Base-by-base conservation (phyloP, 2,329 filamentous ascomycete genomes). In the Epichloe glyceriae region DNA sequence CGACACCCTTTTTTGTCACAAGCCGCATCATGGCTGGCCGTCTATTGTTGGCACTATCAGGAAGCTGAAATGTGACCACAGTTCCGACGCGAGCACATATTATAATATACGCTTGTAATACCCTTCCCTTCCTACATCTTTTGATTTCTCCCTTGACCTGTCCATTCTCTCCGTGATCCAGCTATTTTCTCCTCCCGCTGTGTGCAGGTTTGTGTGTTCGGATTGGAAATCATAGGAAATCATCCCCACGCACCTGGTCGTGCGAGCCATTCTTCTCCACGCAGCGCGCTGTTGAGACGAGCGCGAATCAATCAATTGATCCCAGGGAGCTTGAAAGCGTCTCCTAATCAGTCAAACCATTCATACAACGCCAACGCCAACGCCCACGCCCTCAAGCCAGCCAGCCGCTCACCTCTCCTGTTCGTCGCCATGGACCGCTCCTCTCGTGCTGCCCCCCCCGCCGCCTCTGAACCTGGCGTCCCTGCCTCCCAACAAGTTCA, bases 401-500 rank as follows among this genome's bases (percentile, higher is more conserved):
- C 11, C 17, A n/a, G 12, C 40, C 11, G 22, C 5, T 15, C 10
- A 17, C 6, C n/a, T 20, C 7, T 45, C 15, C 37, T 35, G 12
- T n/a, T 10, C 20, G 38, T 42, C 12, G 26, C n/a, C 30, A 54
- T 52, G 52, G 38, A 50, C 44, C 15, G 34, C 30, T 52, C 50
- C 20, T 51, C 53, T 17, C 49, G 45, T 34, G 48, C 52, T 46
- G 35, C 52, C 46, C 49, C 49, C 52, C 26, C 53, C 57, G 35
- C 47, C 51, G n/a, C 48, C 53, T 5, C 39, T 55, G 30, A 39
- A 57, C 48, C 46, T 53, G n/a, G 47, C 46, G 17, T 43, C 50
- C 10, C 49, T 51, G 15, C 44, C 54, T 12, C 49, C 55, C 41
- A 47, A 45, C 42, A 53, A 56, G 51, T 60, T 56, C 38, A 53